A percentile compares a stretch with the other conserved stretches of the same genome.
Conservation (phyloP, 805 yeast species). For the Kuraishia molischiana region DNA sequence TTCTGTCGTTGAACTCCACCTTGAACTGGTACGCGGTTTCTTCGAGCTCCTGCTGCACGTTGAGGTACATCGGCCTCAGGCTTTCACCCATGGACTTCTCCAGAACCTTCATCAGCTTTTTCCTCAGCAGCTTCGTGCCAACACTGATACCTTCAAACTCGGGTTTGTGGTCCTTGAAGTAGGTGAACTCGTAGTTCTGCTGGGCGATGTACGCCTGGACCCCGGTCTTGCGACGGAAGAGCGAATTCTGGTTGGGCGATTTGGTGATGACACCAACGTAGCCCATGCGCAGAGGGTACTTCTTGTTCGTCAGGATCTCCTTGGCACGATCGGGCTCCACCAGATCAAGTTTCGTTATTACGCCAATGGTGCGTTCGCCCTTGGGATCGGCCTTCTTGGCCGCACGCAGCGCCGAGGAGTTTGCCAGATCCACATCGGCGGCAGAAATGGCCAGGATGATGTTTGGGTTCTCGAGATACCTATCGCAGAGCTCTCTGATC, state of each 20-base stretch:
- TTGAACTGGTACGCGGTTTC: conserved; percentile 89
- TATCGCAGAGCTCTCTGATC: conserved; percentile 73
- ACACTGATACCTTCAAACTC: conserved; percentile 56
- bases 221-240: conserved; percentile 47
- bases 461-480: conserved; percentile 84
- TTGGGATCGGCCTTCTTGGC: conserved; percentile 83
- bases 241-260: conserved; percentile 38
- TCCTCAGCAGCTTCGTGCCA: conserved; percentile 68
- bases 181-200: conserved; percentile 55
- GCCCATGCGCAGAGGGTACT: conserved; percentile 91
- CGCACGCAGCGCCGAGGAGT: conserved; percentile 89
- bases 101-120: conserved; percentile 74
- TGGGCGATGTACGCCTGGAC: conserved; percentile 59
- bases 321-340: conserved; percentile 72
- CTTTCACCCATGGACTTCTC: conserved; percentile 89
- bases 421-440: conserved; percentile 96
- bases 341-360: conserved; percentile 85
- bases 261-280: conserved; percentile 96
- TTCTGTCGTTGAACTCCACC: conserved; percentile 93
- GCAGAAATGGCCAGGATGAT: conserved; percentile 93
- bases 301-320: conserved; percentile 58
- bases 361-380: conserved; percentile 95
- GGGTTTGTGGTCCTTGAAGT: conserved; percentile 53
- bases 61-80: conserved; percentile 74
- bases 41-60: conserved; percentile 86